These are phyloP conservation scores for Zasmidium angulare DNA, from an alignment of 2,329 filamentous ascomycete species.

Conservation along the genomic window DNA sequence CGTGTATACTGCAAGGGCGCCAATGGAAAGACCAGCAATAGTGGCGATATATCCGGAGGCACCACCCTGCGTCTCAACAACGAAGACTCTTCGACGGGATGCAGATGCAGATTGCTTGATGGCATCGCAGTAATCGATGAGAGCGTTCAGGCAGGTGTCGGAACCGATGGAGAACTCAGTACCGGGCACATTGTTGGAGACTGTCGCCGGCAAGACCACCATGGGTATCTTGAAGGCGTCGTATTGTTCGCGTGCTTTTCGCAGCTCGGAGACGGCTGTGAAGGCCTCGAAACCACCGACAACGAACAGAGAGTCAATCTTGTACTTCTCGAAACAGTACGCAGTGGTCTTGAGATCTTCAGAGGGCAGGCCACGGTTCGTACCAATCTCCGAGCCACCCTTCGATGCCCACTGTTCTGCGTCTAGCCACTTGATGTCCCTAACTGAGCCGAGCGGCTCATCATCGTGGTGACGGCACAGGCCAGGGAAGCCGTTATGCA, in stretches of 20 bases:
- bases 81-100: conserved; percentile 88
- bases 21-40: conserved; percentile 85
- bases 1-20: conserved; percentile 90
- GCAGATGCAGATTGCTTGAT: conserved; percentile 97
- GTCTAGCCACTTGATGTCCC: conserved; percentile 87
- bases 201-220: conserved; percentile 88
- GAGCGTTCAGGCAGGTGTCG: conserved; percentile 92
- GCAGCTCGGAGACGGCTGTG: conserved; percentile 83
- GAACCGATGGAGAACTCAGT: conserved; percentile 96
- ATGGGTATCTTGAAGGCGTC: conserved; percentile 90
- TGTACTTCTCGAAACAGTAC: conserved; percentile 78
- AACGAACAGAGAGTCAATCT: conserved; percentile 83
- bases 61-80: conserved; percentile 96
- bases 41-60: conserved; percentile 92
- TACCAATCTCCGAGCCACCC: conserved; percentile 96
- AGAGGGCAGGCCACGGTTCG: conserved; percentile 86
- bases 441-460: conserved; percentile 76
- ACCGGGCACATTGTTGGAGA: conserved; percentile 97
- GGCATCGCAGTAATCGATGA: conserved; percentile 93
- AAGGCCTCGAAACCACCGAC: conserved; percentile 97
- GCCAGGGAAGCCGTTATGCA: conserved; percentile 96
- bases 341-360: conserved; percentile 85
- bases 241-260: conserved; percentile 74
- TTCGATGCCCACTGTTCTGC: conserved; percentile 94
- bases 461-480: conserved; percentile 88